These are phyloP conservation scores for Pontederia paniculata DNA, from an alignment of 176 grass and related monocot genomes.

Conservation along the genomic window DNA sequence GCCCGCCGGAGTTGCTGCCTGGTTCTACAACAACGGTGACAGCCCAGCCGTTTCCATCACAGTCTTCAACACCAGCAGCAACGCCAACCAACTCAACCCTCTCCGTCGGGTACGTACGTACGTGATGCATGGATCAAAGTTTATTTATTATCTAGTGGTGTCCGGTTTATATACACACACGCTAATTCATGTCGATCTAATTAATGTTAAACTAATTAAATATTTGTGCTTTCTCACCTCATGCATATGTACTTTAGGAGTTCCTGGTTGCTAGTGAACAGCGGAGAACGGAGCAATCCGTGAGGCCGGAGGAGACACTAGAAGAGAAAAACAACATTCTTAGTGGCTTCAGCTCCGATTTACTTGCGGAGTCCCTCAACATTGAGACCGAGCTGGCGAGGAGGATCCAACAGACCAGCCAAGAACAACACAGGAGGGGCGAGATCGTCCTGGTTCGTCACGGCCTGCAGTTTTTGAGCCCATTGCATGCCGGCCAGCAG, in stretches of 20 bases:
- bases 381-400: conserved; percentile 18
- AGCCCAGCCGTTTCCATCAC: conserved; percentile 15
- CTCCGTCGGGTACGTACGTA: conserved; percentile 9
- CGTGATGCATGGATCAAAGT: not conserved
- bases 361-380: conserved; percentile 29
- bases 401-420: too few relatives aligned
- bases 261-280: conserved; percentile 27
- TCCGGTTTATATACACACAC: not conserved
- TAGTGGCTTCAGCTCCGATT: conserved; percentile 22
- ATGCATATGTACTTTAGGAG: conserved; percentile 4
- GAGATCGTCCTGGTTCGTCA: conserved; percentile 22
- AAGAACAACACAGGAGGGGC: conserved; percentile 21
- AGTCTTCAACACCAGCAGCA: conserved; percentile 24
- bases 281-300: not conserved
- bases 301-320: too few relatives aligned
- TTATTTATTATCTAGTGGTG: not conserved
- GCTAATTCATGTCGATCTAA: too few relatives aligned
- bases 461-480: conserved; percentile 12
- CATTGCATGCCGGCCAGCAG: not conserved
- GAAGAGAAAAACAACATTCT: conserved; percentile 16
- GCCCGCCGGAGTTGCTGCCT: conserved; percentile 26
- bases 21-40: conserved; percentile 36
- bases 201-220: too few relatives aligned
- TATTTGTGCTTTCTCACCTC: not conserved
- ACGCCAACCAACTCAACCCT: conserved; percentile 31